phyloP scores from a whole-genome alignment of 2,329 filamentous ascomycete genomes.

The Pseudogymnoascus sp. region DNA sequence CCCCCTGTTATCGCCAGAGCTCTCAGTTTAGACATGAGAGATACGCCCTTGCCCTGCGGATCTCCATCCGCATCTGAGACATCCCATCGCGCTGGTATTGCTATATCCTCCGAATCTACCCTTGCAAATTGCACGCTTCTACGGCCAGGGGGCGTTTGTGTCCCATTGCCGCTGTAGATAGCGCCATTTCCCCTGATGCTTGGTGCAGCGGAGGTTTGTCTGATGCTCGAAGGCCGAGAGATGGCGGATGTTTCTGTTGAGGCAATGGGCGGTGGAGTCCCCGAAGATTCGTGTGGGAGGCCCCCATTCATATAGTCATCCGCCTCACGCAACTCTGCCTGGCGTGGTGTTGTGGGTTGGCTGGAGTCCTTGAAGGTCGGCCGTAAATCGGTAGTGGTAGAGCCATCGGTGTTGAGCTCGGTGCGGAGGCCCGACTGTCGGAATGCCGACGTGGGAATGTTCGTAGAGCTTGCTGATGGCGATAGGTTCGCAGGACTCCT shows the following conservation, averaged over 20 bases:
- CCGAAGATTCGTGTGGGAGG: conserved; percentile 20
- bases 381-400: conserved; percentile 12
- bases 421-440: conserved; percentile 24
- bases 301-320: conserved; percentile 29
- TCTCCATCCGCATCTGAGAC: conserved; percentile 47
- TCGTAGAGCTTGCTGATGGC: conserved; percentile 20
- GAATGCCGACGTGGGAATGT: conserved; percentile 21
- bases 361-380: conserved; percentile 14
- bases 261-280: background rate
- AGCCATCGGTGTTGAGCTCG: conserved; percentile 21
- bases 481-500: conserved; percentile 25
- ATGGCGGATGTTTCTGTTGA: background rate
- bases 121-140: conserved; percentile 71
- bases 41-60: conserved; percentile 50
- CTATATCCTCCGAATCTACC: conserved; percentile 35
- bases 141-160: conserved; percentile 33
- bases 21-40: conserved; percentile 71
- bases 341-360: conserved; percentile 13
- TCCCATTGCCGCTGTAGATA: conserved; percentile 15
- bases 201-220: conserved; percentile 2
- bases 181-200: background rate
- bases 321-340: conserved; percentile 19
- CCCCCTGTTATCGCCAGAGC: conserved; percentile 53
- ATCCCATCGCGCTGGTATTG: conserved; percentile 49
- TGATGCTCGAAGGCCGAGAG: conserved; percentile 1